phyloP scores from a whole-genome alignment of 2,329 filamentous ascomycete species.

The Fusarium zealandicum region DNA sequence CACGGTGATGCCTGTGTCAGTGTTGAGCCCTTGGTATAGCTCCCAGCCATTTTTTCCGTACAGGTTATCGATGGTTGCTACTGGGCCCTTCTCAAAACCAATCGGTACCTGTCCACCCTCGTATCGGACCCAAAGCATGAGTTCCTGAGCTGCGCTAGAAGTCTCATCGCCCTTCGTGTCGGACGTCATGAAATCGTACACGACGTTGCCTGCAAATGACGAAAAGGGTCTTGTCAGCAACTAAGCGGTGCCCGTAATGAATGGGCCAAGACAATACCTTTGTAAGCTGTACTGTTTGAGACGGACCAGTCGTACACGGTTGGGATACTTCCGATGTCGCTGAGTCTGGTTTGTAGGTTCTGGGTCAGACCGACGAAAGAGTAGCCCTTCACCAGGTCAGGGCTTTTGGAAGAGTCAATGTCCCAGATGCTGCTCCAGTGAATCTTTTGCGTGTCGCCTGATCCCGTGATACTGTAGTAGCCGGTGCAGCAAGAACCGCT shows the following conservation, averaged over 20 bases:
- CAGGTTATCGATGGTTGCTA: constrained; percentile 24
- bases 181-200: constrained; percentile 32
- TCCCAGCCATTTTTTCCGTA: constrained; percentile 31
- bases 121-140: constrained; percentile 30
- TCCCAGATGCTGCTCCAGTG: constrained; percentile 31
- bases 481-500: constrained; percentile 24
- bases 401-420: constrained; percentile 6
- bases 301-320: constrained; percentile 16
- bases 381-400: constrained; percentile 26
- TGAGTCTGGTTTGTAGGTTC: constrained; percentile 18
- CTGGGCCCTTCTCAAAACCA: constrained; percentile 22
- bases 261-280: constrained; percentile 2
- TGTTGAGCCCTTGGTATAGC: constrained; percentile 26
- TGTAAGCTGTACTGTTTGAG: constrained; percentile 23
- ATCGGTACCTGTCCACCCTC: constrained; percentile 26
- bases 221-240: too few species aligned
- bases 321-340: constrained; percentile 20
- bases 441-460: constrained; percentile 1
- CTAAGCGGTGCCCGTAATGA: neutral
- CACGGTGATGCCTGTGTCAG: constrained; percentile 27
- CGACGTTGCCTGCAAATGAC: constrained; percentile 19
- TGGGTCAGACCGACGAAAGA: constrained; percentile 28
- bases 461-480: constrained; percentile 14
- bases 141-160: constrained; percentile 18
- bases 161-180: constrained; percentile 27